Percentiles rank a stretch among this genome's conserved stretches.
phyloP scores from a whole-genome alignment of 805 yeast species.

The Candida adriatica region DNA sequence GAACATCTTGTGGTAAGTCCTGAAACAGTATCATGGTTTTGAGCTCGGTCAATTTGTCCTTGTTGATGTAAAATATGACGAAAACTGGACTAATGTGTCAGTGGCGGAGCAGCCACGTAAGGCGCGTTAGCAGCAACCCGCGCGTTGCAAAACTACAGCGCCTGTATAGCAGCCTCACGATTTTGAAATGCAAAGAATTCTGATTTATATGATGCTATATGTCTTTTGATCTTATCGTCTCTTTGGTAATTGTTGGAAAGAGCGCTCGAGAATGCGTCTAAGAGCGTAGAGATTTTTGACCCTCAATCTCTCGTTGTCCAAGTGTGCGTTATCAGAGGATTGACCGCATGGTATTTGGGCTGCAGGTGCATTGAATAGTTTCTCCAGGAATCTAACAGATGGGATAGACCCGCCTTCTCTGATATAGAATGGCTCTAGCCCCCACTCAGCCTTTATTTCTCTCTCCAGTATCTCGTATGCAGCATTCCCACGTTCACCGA shows the following conservation, averaged over 20 bases:
- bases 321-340: slow-evolving; percentile 88
- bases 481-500: slow-evolving; percentile 74
- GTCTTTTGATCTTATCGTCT: slow-evolving; percentile 4
- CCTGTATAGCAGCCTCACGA: too few relatives aligned
- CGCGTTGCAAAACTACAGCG: background rate
- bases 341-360: slow-evolving; percentile 97
- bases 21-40: slow-evolving; percentile 2
- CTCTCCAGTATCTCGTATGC: slow-evolving; percentile 63
- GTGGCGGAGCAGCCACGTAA: too few relatives aligned
- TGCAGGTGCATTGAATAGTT: slow-evolving; percentile 77
- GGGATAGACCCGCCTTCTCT: slow-evolving; percentile 98
- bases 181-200: too few relatives aligned
- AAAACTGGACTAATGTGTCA: too few relatives aligned
- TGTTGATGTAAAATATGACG: too few relatives aligned
- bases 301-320: slow-evolving; percentile 79
- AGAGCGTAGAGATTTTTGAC: slow-evolving; percentile 72
- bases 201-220: too few relatives aligned
- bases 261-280: slow-evolving; percentile 44
- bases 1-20: slow-evolving; percentile 26
- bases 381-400: slow-evolving; percentile 77
- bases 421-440: slow-evolving; percentile 70
- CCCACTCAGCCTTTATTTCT: slow-evolving; percentile 70
- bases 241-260: slow-evolving; percentile 19
- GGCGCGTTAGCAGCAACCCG: too few relatives aligned
- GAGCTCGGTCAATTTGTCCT: too few relatives aligned